A percentile compares a stretch with the other conserved stretches of the same genome.
phyloP scores from a whole-genome alignment of 1,139 yeast species.

The Kurtzmaniella natalensis region DNA sequence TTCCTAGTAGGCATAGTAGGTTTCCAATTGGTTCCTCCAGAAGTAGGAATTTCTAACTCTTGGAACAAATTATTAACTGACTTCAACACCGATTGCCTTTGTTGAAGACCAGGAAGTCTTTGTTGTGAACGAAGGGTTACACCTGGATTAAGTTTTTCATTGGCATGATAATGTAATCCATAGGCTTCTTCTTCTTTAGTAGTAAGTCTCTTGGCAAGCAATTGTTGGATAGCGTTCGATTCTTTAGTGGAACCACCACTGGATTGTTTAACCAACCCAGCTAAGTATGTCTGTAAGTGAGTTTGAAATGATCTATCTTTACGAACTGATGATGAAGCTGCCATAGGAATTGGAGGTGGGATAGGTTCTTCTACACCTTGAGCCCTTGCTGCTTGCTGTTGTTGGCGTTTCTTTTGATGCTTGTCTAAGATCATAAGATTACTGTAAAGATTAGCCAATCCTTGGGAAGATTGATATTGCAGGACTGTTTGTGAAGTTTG shows the following conservation, averaged over 20 bases:
- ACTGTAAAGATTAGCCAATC: slow-evolving; percentile 80
- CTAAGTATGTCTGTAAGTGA: slow-evolving; percentile 42
- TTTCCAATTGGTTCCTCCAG: slow-evolving; percentile 49
- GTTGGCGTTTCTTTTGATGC: slow-evolving; percentile 41
- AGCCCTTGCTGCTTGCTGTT: slow-evolving; percentile 28
- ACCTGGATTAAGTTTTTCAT: slow-evolving; percentile 72
- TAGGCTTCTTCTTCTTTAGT: slow-evolving; percentile 80
- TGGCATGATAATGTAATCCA: slow-evolving; percentile 76
- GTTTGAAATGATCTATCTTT: slow-evolving; percentile 52
- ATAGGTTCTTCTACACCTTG: slow-evolving; percentile 38
- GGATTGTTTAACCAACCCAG: slow-evolving; percentile 34
- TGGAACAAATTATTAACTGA: slow-evolving; percentile 70
- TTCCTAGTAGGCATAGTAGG: slow-evolving; percentile 88
- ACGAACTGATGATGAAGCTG: slow-evolving; percentile 49
- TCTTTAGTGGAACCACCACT: slow-evolving; percentile 28
- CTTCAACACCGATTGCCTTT: slow-evolving; percentile 61
- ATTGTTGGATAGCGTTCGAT: slow-evolving; percentile 36
- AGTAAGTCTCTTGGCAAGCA: slow-evolving; percentile 55
- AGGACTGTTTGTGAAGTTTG: slow-evolving; percentile 71
- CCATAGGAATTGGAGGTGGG: slow-evolving; percentile 56
- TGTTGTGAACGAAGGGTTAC: slow-evolving; percentile 74
- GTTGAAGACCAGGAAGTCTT: slow-evolving; percentile 42
- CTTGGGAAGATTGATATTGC: slow-evolving; percentile 84
- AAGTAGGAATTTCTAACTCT: slow-evolving; percentile 73
- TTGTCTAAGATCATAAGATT: slow-evolving; percentile 78